Percentiles rank a stretch among this genome's conserved stretches.
Evolutionary conservation across 2,329 filamentous ascomycete species (phyloP).

Genomic region (Aureobasidium melanogenum): DNA sequence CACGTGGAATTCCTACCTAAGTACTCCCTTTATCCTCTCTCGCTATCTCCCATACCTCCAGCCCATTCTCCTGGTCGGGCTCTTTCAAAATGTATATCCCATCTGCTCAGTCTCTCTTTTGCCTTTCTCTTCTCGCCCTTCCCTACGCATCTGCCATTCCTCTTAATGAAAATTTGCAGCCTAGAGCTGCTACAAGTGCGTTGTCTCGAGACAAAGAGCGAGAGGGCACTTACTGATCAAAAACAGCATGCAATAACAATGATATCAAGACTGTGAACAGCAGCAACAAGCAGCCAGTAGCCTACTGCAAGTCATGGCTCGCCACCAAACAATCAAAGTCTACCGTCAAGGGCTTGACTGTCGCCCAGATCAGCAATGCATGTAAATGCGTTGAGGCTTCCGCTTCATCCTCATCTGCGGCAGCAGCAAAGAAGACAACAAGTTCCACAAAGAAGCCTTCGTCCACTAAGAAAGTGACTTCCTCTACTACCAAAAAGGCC

Average conservation of each 20-base stretch:
- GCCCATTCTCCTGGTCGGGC: not conserved
- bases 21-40: not conserved
- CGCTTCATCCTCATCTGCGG: slow-evolving; percentile 3
- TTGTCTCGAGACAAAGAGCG: not conserved
- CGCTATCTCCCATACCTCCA: not conserved
- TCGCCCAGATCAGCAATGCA: slow-evolving; percentile 3
- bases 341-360: slow-evolving; percentile 1
- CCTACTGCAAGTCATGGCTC: slow-evolving; percentile 10
- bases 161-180: not conserved
- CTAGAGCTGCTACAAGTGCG: not conserved
- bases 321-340: slow-evolving; percentile 1
- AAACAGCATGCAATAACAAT: slow-evolving; percentile 4
- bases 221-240: not conserved
- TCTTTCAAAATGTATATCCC: slow-evolving; percentile 7
- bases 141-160: slow-evolving; percentile 7
- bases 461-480: not conserved
- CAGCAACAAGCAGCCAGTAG: slow-evolving; percentile 2
- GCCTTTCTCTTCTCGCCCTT: slow-evolving; percentile 2
- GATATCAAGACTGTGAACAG: not conserved
- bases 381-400: slow-evolving; percentile 6
- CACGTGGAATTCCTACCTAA: not conserved
- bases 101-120: slow-evolving; percentile 1
- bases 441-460: not conserved
- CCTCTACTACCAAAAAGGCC: not conserved
- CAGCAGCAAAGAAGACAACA: slow-evolving; percentile 1